These are phyloP conservation scores for Lactarius evosmus DNA, from an alignment of 768 basidiomycete species.

Conservation along the genomic window DNA sequence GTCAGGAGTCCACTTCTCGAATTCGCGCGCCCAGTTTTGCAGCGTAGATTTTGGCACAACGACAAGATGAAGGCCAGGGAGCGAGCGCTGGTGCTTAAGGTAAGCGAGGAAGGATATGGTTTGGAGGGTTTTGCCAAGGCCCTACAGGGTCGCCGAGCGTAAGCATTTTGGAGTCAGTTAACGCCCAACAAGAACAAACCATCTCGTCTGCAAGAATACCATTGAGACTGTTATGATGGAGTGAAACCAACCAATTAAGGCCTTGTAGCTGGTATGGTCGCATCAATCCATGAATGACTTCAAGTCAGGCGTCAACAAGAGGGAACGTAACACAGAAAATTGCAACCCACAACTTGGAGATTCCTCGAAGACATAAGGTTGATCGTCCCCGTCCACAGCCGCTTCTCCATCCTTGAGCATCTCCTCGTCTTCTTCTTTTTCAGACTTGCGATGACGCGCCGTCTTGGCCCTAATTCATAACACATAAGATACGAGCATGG, in stretches of 20 bases:
- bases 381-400: slow-evolving; percentile 77
- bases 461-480: slow-evolving; percentile 55
- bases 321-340: background rate
- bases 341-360: slow-evolving; percentile 75
- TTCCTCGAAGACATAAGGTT: slow-evolving; percentile 92
- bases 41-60: slow-evolving; percentile 99
- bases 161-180: slow-evolving; percentile 15
- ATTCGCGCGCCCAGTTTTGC: slow-evolving; percentile 96
- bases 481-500: slow-evolving; percentile 2
- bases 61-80: slow-evolving; percentile 83
- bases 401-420: slow-evolving; percentile 82
- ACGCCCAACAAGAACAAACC: slow-evolving; percentile 39
- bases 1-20: slow-evolving; percentile 86
- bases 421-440: slow-evolving; percentile 98
- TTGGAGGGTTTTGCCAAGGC: slow-evolving; percentile 96
- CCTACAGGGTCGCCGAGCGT: slow-evolving; percentile 43
- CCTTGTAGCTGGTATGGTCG: slow-evolving; percentile 94
- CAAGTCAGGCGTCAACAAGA: background rate
- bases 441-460: slow-evolving; percentile 87
- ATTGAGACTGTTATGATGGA: slow-evolving; percentile 95
- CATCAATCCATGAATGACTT: slow-evolving; percentile 89
- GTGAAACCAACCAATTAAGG: slow-evolving; percentile 93
- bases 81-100: slow-evolving; percentile 78
- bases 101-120: slow-evolving; percentile 97
- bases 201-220: slow-evolving; percentile 98